Conservation (phyloP, 2,329 filamentous ascomycete genomes). For the Beauveria sp. region DNA sequence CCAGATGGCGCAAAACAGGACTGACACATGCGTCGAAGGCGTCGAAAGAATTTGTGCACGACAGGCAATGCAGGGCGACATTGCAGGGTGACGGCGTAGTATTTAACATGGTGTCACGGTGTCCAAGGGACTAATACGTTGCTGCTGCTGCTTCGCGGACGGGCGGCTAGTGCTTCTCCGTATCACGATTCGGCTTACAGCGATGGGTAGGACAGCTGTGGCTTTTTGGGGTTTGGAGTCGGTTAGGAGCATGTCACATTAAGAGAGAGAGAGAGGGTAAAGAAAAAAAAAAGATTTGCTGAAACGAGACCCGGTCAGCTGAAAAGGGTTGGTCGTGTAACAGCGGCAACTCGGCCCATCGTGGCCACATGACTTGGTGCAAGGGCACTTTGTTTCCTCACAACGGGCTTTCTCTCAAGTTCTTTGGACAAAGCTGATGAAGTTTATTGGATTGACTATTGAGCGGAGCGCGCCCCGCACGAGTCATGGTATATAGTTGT, state of each 20-base stretch:
- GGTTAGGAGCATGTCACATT: not conserved
- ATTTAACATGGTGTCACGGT: not conserved
- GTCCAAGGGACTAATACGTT: not conserved
- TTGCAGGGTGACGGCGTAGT: not conserved
- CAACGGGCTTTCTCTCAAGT: no score
- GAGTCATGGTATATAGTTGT: no score
- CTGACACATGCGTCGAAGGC: not conserved
- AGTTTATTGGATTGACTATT: not conserved
- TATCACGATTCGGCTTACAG: not conserved
- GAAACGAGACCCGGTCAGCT: not conserved
- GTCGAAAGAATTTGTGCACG: not conserved
- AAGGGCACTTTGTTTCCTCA: not conserved
- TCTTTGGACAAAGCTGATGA: not conserved
- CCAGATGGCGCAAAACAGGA: not conserved
- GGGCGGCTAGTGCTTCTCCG: not conserved
- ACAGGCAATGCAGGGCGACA: not conserved
- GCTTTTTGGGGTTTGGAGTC: not conserved
- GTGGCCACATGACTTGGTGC: slow-evolving; percentile 1
- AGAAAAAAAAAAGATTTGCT: not conserved
- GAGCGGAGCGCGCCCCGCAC: no score
- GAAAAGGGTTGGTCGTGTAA: not conserved
- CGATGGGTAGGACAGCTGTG: not conserved
- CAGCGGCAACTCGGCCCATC: not conserved
- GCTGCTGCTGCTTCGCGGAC: not conserved
- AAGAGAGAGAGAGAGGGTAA: not conserved